Evolutionary conservation across 345 rosid genomes (phyloP).

Genomic region (Gossypium longicalyx): DNA sequence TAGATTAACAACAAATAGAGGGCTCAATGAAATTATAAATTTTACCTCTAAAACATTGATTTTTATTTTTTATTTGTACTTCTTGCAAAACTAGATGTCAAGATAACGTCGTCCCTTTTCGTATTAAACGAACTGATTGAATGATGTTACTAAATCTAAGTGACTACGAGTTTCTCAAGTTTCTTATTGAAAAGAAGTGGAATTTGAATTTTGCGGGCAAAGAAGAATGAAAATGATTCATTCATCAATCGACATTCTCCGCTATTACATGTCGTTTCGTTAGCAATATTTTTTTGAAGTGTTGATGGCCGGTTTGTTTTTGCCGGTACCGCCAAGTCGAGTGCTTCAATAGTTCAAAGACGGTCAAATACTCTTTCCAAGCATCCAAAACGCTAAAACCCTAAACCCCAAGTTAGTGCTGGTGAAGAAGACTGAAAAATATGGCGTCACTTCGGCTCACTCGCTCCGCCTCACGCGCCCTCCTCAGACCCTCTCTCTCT

Average conservation of each 20-base stretch:
- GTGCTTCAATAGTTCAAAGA: not conserved
- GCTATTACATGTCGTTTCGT: too few relatives aligned
- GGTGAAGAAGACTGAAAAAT: conserved; percentile 15
- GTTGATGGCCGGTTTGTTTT: too few relatives aligned
- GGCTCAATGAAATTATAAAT: too few relatives aligned
- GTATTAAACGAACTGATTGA: too few relatives aligned
- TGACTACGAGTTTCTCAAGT: too few relatives aligned
- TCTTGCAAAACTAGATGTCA: too few relatives aligned
- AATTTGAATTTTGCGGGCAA: not conserved
- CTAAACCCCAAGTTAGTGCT: not conserved
- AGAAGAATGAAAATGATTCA: not conserved
- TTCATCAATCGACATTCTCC: not conserved
- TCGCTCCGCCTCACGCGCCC: conserved; percentile 24
- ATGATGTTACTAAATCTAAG: too few relatives aligned
- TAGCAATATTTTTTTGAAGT: too few relatives aligned
- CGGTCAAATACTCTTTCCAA: not conserved
- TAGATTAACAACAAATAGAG: too few relatives aligned
- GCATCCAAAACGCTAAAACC: not conserved
- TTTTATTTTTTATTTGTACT: too few relatives aligned
- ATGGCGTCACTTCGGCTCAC: conserved; percentile 31
- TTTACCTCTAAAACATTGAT: too few relatives aligned
- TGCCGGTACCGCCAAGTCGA: not conserved
- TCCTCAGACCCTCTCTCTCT: conserved; percentile 26
- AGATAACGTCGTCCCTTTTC: too few relatives aligned
- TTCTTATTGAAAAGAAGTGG: not conserved